A percentile compares a stretch with the other conserved stretches of the same genome.
Conservation (phyloP, 129 eudicot genomes). For the Scalesia atractyloides region DNA sequence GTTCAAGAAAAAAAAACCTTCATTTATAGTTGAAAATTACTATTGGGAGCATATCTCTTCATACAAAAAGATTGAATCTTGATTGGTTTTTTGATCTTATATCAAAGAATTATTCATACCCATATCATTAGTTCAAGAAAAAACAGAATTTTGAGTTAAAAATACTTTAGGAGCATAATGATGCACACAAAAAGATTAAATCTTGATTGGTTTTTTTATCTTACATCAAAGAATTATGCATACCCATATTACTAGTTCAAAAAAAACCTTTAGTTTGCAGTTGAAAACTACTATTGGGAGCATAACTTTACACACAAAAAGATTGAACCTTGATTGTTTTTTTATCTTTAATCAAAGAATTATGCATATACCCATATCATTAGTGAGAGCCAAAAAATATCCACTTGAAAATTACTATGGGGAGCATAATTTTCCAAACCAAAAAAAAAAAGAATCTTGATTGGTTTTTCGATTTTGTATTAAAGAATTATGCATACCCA, state of each 20-base stretch:
- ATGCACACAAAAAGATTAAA: conserved; percentile 6
- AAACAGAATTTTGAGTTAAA: too few species aligned
- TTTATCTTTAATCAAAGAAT: neutral
- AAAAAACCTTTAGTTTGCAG: too few species aligned
- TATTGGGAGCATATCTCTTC: neutral
- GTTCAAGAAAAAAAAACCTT: too few species aligned
- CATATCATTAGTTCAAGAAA: conserved; percentile 8
- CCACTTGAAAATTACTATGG: too few species aligned
- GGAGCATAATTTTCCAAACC: too few species aligned
- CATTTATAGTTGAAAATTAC: too few species aligned
- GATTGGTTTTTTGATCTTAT: neutral
- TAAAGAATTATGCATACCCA: too few species aligned
- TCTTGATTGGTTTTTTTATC: neutral
- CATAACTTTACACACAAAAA: neutral
- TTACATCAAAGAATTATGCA: neutral
- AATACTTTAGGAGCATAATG: too few species aligned
- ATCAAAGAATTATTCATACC: neutral
- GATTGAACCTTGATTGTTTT: neutral
- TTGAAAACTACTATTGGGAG: neutral
- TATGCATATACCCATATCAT: too few species aligned
- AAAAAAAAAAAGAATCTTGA: too few species aligned
- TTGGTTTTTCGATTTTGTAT: too few species aligned
- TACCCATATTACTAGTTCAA: neutral
- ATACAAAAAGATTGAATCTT: conserved; percentile 8
- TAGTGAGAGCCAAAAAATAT: too few species aligned